Conservation (phyloP, 371 early-diverging fungal species). For the Mortierella sp. region DNA sequence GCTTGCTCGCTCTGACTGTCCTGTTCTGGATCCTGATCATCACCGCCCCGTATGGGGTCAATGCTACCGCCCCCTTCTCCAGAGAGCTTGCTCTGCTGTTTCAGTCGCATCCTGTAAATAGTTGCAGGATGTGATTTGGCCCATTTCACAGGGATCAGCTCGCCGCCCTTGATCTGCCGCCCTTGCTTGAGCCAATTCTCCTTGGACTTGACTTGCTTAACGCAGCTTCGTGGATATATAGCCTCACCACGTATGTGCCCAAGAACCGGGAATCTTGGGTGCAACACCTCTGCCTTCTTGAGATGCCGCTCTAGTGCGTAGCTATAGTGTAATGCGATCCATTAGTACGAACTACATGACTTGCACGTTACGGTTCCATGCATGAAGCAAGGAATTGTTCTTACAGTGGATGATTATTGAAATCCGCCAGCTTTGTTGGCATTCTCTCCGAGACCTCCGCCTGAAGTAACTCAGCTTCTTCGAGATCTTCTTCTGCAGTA, state of each 20-base stretch:
- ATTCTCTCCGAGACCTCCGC: conserved; percentile 70
- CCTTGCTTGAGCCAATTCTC: conserved; percentile 80
- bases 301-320: conserved; percentile 87
- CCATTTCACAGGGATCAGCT: conserved; percentile 67
- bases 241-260: conserved; percentile 82
- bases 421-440: conserved; percentile 82
- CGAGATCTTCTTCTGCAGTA: conserved; percentile 56
- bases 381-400: too few species aligned
- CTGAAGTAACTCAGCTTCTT: conserved; percentile 63
- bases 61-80: conserved; percentile 41
- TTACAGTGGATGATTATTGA: conserved; percentile 85
- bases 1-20: neutral
- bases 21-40: conserved; percentile 25
- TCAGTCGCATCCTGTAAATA: conserved; percentile 61
- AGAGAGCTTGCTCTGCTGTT: conserved; percentile 59
- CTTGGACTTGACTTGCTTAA: conserved; percentile 65
- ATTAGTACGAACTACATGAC: too few species aligned
- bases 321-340: conserved; percentile 21
- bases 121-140: conserved; percentile 76
- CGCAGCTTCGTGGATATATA: conserved; percentile 82
- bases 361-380: too few species aligned
- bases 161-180: conserved; percentile 57
- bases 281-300: conserved; percentile 76
- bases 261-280: conserved; percentile 73
- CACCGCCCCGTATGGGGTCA: conserved; percentile 7